Base-by-base conservation (phyloP, 2,329 filamentous ascomycete species). In the Monilinia fructigena region DNA sequence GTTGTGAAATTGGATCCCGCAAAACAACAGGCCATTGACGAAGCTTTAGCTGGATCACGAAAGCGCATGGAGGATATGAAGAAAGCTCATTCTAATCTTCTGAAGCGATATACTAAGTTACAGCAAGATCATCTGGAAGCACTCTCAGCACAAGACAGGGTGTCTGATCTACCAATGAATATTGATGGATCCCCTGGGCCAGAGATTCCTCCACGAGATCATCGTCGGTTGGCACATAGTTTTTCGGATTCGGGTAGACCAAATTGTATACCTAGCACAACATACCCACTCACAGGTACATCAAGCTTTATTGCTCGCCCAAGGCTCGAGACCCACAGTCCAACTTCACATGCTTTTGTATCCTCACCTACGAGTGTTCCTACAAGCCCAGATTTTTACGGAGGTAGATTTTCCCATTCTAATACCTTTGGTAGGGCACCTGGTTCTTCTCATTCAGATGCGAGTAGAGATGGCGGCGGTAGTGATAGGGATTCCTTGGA, bases 61-160 rank as follows among this genome's bases (percentile, higher is more conserved):
- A 52, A 48, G 35, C 82, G 82, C 62, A 75, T 85, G 40, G 74
- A 78, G 3, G 79, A 82, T 52, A 73, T 85, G 47, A 82, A 84
- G 70, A 84, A 82, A 71, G 79, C 82, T 4, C 80, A 86, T 70
- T 80, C 80, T 35, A 78, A 80, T 40, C 75, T 86, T 6, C 75
- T 83, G 11, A 78, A 81, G 55, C 79, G 80, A 56, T 82, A 82
- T 70, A 82, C 80, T 0, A 81, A 83, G 45, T 76, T 86, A 1
- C 78, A 83, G 62, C 77, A 81, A 71, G 78, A 78, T 54, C 79
- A 74, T 38, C 71, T 77, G 11, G 61, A 63, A 47, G n/a, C 31
- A 16, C 31, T 60, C 10, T 47, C 61, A 2, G 31, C 61, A 7
- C 50, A 35, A 48, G 61, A 23, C 31, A 55, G 38, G 14, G 40